These are phyloP conservation scores for Pseudogymnoascus sp. DNA, from an alignment of 2,329 filamentous ascomycete genomes.

Conservation along the genomic window DNA sequence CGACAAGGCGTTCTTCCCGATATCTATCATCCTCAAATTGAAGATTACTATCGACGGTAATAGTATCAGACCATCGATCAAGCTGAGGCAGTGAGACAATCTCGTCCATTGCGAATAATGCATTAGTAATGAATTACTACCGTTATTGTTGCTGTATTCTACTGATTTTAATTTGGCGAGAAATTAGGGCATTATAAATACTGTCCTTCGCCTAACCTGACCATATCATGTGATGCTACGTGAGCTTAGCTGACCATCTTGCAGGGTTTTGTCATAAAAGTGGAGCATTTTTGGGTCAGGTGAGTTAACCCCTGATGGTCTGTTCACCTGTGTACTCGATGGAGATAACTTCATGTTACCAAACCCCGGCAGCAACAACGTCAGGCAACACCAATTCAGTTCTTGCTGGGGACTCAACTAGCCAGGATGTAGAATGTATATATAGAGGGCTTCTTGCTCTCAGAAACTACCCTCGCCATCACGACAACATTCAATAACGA, in stretches of 20 bases:
- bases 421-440: not conserved
- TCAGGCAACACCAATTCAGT: not conserved
- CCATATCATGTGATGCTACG: not conserved
- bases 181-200: not conserved
- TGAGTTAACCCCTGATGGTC: not conserved
- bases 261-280: constrained; percentile 4
- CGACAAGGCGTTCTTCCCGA: not conserved
- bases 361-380: not conserved
- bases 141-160: not conserved
- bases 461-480: not conserved
- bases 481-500: not conserved
- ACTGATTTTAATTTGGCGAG: not conserved
- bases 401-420: not conserved
- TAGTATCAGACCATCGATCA: not conserved
- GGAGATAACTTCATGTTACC: not conserved
- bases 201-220: not conserved
- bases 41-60: not conserved
- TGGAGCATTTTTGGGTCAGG: not conserved
- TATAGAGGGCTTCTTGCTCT: not conserved
- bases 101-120: not conserved
- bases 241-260: not conserved
- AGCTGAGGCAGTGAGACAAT: not conserved
- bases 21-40: not conserved
- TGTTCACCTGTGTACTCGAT: not conserved
- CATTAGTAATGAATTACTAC: not conserved